phyloP scores from a whole-genome alignment of 2,329 filamentous ascomycete genomes.

The Trichophyton equinum region DNA sequence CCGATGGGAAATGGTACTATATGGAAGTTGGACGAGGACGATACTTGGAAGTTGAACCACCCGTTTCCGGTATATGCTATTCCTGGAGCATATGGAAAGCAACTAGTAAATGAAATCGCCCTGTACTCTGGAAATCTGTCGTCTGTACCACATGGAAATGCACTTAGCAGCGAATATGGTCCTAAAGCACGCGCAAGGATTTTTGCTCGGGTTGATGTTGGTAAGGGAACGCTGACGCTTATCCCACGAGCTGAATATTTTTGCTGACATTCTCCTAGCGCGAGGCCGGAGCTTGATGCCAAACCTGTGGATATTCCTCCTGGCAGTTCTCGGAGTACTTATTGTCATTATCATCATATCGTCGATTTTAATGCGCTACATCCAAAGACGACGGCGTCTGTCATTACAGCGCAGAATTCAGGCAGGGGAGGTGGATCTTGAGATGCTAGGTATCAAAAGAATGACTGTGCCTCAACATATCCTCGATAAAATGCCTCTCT shows the following conservation, averaged over 20 bases:
- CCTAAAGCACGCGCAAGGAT: slow-evolving; percentile 38
- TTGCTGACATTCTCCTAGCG: neutral
- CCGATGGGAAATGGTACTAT: slow-evolving; percentile 50
- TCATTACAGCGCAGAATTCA: slow-evolving; percentile 58
- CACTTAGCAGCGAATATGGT: slow-evolving; percentile 28
- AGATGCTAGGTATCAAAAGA: slow-evolving; percentile 71
- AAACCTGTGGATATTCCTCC: slow-evolving; percentile 67
- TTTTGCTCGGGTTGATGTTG: slow-evolving; percentile 38
- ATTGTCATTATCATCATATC: slow-evolving; percentile 54
- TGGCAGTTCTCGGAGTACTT: slow-evolving; percentile 58
- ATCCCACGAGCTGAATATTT: neutral
- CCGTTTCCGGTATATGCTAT: slow-evolving; percentile 75
- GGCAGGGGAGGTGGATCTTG: slow-evolving; percentile 70
- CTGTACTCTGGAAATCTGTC: slow-evolving; percentile 67
- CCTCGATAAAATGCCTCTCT: slow-evolving; percentile 63
- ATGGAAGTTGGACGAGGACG: slow-evolving; percentile 61
- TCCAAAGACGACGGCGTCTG: slow-evolving; percentile 59
- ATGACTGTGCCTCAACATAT: slow-evolving; percentile 61
- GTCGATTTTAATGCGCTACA: slow-evolving; percentile 60
- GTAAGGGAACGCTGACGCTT: slow-evolving; percentile 18
- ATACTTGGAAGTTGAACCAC: slow-evolving; percentile 58
- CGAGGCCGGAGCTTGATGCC: slow-evolving; percentile 38
- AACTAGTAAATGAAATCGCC: slow-evolving; percentile 59
- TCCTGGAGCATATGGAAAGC: slow-evolving; percentile 51
- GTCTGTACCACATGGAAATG: slow-evolving; percentile 15